Evolutionary conservation across 2,329 filamentous ascomycete species (phyloP), one percentile per base, ranked within the genome.

Genomic region (Graphium sp.): DNA sequence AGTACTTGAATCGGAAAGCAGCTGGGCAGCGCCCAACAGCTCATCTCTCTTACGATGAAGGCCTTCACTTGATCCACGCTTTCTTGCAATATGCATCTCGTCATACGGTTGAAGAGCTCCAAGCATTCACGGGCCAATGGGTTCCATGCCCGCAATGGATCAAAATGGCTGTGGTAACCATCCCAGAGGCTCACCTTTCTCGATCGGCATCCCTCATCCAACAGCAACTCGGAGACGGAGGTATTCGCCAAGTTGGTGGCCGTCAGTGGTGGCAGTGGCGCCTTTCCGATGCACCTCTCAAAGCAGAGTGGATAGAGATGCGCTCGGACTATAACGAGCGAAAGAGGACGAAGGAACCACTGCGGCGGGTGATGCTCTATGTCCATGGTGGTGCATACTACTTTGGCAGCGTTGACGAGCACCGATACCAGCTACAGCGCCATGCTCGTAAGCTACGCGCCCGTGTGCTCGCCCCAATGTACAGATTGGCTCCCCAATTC

Each of bases 271-370:
- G 87, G 87, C 70, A 83, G 52, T 93, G 84, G 84, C 67, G 81
- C 29, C 67, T 71, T 30, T 67, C 69, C 5, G 62, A 70, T 16
- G 62, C 55, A 26, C 61, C 72, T 1, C 55, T 94, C 17, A 72
- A 73, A 42, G 84, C 79, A 1, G 87, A 98, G 47, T 95, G 85
- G 87, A 82, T 98, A 39, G 89, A 95, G 60, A 94, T 94, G 85
- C 74, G 71, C 39, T 64, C 72, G 29, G 78, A 95, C 48, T 76
- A 81, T 43, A 60, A 76, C 34, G 73, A 78, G 44, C 70, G 82
- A 32, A 75, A 74, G 47, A 68, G 66, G 43, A 54, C 55, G 1
- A 55, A 55, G 18, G n/a, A 18, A 16, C 14, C 19, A 26, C 12
- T 18, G 16, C 74, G 73, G 39, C 72, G 84, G 29, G 73, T 92